Conservation (phyloP, 768 basidiomycete genomes). For the Pleurotus cornucopiae region DNA sequence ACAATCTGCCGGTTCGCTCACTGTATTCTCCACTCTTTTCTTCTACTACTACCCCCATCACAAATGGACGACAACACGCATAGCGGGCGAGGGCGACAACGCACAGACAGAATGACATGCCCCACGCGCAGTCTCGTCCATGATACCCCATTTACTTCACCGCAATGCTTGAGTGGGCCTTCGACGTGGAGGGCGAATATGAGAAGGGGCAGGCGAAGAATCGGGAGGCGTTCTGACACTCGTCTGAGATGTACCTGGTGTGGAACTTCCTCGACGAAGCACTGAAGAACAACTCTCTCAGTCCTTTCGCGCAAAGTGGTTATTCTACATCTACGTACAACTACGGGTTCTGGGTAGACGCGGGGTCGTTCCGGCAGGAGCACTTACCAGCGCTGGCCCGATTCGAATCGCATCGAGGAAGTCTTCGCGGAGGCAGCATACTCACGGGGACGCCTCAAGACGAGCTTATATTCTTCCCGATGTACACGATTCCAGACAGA, state of each 20-base stretch:
- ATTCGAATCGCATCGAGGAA: constrained; percentile 30
- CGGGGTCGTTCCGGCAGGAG: constrained; percentile 48
- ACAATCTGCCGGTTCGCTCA: no score
- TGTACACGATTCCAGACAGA: constrained; percentile 29
- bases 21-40: no score
- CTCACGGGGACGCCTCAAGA: constrained; percentile 24
- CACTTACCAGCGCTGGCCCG: constrained; percentile 45
- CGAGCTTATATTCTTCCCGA: constrained; percentile 46
- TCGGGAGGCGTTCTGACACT: constrained; percentile 37
- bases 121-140: no score
- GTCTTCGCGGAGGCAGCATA: constrained; percentile 28
- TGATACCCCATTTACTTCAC: constrained; percentile 32
- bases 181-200: constrained; percentile 40
- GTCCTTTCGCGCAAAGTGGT: not conserved
- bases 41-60: no score
- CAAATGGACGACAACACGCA: no score
- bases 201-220: constrained; percentile 38
- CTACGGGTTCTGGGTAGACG: constrained; percentile 58
- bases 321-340: constrained; percentile 26
- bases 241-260: constrained; percentile 47
- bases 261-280: constrained; percentile 50
- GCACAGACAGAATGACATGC: no score
- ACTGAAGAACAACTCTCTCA: constrained; percentile 18
- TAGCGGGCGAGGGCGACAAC: no score
- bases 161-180: constrained; percentile 40